Base-by-base conservation (phyloP, 306 rosid species). In the Vicia faba region DNA sequence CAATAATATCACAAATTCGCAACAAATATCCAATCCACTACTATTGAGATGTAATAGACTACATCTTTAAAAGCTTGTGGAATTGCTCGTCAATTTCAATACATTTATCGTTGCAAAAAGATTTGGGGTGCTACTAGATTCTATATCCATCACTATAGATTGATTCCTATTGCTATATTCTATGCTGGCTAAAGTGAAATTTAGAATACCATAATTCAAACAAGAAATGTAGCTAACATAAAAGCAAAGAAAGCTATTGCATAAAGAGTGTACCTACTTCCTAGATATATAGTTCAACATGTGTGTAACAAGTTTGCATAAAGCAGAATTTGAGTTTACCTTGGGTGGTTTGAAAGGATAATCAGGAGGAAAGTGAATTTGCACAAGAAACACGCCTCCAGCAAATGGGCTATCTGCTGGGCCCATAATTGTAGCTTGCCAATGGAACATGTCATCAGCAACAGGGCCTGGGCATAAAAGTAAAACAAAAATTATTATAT, bases 311-410 rank as follows among this genome's bases (percentile, higher is more conserved):
- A 10, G 8, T 54, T 31, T 6, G 11, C 55, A 65, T 33, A 53
- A 29, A 64, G 36, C 2, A 35, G 13, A 41, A 3, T 6, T 31
- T 43, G 39, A 35, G 25, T 56, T 63, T 65, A 83, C 84, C 84
- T 83, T 83, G 12, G 87, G 87, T 40, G 84, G 87, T 45, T 80
- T 83, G 70, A 83, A 83, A 41, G 87, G 87, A 66, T 83, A 83
- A 58, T 83, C 87, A 19, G 85, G 85, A 44, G 85, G 81, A 71
- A 81, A 81, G 53, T 78, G 80, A 61, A 83, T 83, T 28, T 45
- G 35, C 63, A 83, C 83, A 36, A 70, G 66, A 61, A 83, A 80
- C 48, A 83, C 82, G 19, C 84, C 87, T 18, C 83, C 84, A 4
- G 80, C 76, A 74, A 66, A 74, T 58, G 79, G 73, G 68, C 79